These are phyloP conservation scores for Candida bentonensis DNA, from an alignment of 805 yeast genomes.

Conservation along the genomic window DNA sequence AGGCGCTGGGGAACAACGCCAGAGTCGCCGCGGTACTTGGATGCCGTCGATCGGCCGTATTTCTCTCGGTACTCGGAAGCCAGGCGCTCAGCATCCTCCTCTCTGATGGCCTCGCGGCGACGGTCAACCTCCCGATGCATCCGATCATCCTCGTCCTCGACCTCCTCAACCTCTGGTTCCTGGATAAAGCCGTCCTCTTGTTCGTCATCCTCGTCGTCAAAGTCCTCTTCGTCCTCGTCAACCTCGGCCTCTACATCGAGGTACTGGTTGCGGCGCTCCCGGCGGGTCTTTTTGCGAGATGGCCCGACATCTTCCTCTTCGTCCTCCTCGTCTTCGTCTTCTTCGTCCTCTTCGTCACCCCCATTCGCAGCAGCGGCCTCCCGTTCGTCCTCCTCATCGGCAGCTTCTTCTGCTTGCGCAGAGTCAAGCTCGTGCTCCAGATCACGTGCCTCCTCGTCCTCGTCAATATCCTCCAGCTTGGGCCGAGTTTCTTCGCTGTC, in stretches of 20 bases:
- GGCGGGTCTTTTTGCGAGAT: constrained; percentile 24
- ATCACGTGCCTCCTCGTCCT: not conserved
- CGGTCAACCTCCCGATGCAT: constrained; percentile 85
- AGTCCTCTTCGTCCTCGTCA: constrained; percentile 91
- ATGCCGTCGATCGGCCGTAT: constrained; percentile 73
- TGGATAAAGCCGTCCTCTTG: constrained; percentile 49
- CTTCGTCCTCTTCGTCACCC: constrained; percentile 15
- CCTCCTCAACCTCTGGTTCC: constrained; percentile 43
- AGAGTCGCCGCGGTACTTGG: constrained; percentile 72
- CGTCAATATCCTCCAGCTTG: not conserved
- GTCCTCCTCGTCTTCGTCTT: constrained; percentile 35
- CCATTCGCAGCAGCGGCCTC: constrained; percentile 37
- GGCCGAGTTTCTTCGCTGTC: not conserved
- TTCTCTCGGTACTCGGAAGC: constrained; percentile 88
- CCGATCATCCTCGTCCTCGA: constrained; percentile 46
- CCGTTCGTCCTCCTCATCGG: constrained; percentile 31
- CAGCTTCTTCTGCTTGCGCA: constrained; percentile 21
- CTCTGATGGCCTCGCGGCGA: constrained; percentile 71
- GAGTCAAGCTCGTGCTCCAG: not conserved
- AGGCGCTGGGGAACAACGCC: constrained; percentile 87
- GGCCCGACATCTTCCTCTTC: constrained; percentile 37
- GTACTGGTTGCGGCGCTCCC: constrained; percentile 58
- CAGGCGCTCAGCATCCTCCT: constrained; percentile 86
- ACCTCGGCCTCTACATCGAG: constrained; percentile 98
- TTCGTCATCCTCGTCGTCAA: constrained; percentile 93